Evolutionary conservation across 228 moss, liverwort and hornwort genomes (phyloP), one percentile per base, ranked within the genome.

Genomic region (Sphagnum fallax): DNA sequence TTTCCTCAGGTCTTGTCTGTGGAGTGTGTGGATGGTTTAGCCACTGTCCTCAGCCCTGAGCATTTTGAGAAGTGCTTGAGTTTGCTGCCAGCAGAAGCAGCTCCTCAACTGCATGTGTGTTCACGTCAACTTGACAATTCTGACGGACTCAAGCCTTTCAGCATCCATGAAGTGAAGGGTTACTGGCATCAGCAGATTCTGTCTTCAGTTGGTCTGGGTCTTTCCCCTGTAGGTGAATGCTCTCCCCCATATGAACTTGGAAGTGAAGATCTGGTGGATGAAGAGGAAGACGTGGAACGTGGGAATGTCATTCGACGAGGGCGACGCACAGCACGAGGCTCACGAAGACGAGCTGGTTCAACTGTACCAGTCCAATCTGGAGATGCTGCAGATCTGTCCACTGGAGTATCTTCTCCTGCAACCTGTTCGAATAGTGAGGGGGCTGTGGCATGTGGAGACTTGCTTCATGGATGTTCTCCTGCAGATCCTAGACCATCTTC

Each of bases 21-120:
- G n/a, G n/a, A n/a, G 72, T 94, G 94, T 67, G 91, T 91, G 71
- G 94, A 94, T 50, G 94, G 94, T 11, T 73, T 94, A 70, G 94
- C 94, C 53, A 88, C 86, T n/a, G 88, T 94, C 49, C 49, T 94
- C 71, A 74, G 82, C 60, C 88, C 81, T 53, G 88, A 88, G 58
- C 94, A 94, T 73, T 88, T 82, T 53, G 91, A 86, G 51, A 67
- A 60, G 4, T 86, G 89, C 70, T 12, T 76, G 50, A 76, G 80
- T 57, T 16, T 73, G 57, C 52, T 83, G 60, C 81, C 79, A 48
- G 69, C 65, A 18, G 86, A 85, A 0, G 66, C 68, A 69, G 67
- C 73, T 62, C 62, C 62, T n/a, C 82, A 85, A 15, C 69, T 82
- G 50, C 86, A 89, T 61, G 78, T 94, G 58, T 94, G 94, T 70